These are phyloP conservation scores for Drechslerella dactyloides DNA, from an alignment of 2,329 filamentous ascomycete genomes.

Conservation along the genomic window DNA sequence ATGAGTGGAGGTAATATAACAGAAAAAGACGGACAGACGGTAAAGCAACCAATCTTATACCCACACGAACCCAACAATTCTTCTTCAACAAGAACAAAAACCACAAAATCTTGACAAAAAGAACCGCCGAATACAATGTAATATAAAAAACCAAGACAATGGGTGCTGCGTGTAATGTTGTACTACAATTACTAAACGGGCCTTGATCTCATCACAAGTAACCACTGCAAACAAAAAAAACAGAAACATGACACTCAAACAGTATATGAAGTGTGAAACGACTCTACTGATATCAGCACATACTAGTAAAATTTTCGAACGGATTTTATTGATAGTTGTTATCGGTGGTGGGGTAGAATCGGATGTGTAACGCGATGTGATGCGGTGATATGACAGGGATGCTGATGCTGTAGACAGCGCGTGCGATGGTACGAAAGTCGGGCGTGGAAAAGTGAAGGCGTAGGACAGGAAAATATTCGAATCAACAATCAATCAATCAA, in stretches of 20 bases:
- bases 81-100: not conserved
- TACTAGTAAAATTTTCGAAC: too few species aligned
- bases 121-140: constrained; percentile 10
- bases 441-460: constrained; percentile 4
- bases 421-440: too few species aligned
- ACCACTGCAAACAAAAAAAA: not conserved
- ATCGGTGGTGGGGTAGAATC: too few species aligned
- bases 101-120: not conserved
- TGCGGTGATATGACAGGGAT: too few species aligned
- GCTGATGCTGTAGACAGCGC: too few species aligned
- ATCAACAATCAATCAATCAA: not conserved
- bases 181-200: constrained; percentile 20
- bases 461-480: not conserved
- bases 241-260: not conserved
- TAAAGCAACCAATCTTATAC: too few species aligned
- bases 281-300: too few species aligned
- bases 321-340: too few species aligned
- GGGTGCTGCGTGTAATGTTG: too few species aligned
- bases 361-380: too few species aligned
- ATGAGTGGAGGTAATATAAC: not conserved
- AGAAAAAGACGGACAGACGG: constrained; percentile 5
- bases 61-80: too few species aligned
- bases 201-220: constrained; percentile 29
- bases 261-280: too few species aligned
- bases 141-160: not conserved